A percentile compares a stretch with the other conserved stretches of the same genome.
These are phyloP conservation scores for Cercophora sp. DNA, from an alignment of 495 filamentous ascomycete species.

Conservation along the genomic window DNA sequence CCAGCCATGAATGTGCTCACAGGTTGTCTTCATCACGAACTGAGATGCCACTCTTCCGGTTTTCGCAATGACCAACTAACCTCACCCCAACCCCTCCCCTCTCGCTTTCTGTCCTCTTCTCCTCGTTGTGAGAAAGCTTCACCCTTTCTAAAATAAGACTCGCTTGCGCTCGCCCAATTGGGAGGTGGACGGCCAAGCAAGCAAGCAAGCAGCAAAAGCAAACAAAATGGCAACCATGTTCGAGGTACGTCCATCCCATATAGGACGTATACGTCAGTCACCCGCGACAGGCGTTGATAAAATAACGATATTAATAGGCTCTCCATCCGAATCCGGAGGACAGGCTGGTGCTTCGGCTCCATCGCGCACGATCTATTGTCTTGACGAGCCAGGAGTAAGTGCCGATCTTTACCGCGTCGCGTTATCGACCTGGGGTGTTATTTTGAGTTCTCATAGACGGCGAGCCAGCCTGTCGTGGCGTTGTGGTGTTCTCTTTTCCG, in stretches of 20 bases:
- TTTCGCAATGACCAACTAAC: too few relatives aligned
- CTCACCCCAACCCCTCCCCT: too few relatives aligned
- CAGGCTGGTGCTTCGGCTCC: slow-evolving; percentile 61
- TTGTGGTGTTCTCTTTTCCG: background rate
- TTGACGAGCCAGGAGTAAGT: slow-evolving; percentile 71
- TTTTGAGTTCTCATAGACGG: background rate
- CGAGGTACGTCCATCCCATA: slow-evolving; percentile 19
- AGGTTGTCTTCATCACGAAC: background rate
- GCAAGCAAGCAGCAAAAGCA: background rate
- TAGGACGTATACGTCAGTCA: too few relatives aligned
- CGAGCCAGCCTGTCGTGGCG: background rate
- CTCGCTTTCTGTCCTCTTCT: too few relatives aligned
- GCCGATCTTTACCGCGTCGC: slow-evolving; percentile 1
- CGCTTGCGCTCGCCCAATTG: background rate
- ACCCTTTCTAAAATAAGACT: background rate
- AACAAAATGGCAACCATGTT: slow-evolving; percentile 27
- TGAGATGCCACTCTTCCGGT: background rate
- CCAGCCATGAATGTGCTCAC: slow-evolving; percentile 4
- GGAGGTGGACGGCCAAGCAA: background rate
- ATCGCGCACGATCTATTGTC: slow-evolving; percentile 79
- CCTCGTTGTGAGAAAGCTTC: too few relatives aligned
- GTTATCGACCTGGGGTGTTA: background rate
- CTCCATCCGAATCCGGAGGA: slow-evolving; percentile 52
- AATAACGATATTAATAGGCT: slow-evolving; percentile 20
- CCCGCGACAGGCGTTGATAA: background rate